These are phyloP conservation scores for Lignosus rhinocerotis DNA, from an alignment of 1,284 basidiomycete genomes.

Conservation along the genomic window DNA sequence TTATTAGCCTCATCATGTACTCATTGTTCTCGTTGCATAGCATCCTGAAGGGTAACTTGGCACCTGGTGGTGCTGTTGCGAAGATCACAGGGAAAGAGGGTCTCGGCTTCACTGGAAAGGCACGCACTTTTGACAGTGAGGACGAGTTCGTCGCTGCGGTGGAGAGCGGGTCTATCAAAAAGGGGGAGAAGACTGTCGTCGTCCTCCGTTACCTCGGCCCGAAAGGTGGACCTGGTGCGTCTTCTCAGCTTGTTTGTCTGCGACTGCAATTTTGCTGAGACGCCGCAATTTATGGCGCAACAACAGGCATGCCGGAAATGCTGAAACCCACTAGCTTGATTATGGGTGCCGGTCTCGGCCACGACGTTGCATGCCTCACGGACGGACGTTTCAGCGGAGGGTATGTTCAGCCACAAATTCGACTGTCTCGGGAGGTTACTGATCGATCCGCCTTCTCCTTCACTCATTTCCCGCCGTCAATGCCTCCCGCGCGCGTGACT, in stretches of 20 bases:
- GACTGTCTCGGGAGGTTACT: not conserved
- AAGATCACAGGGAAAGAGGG: constrained; percentile 96
- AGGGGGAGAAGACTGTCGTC: constrained; percentile 89
- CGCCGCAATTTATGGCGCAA: not conserved
- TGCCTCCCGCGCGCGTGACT: constrained; percentile 16
- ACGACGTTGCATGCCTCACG: constrained; percentile 89
- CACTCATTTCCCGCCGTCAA: not conserved
- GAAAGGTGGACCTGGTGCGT: constrained; percentile 81
- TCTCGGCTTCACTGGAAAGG: constrained; percentile 79
- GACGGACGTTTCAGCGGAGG: constrained; percentile 95
- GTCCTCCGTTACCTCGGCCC: constrained; percentile 89
- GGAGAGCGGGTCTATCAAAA: constrained; percentile 76
- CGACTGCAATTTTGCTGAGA: not conserved
- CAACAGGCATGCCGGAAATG: constrained; percentile 92
- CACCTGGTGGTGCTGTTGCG: constrained; percentile 90
- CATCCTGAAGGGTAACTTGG: constrained; percentile 85
- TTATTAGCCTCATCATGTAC: not conserved
- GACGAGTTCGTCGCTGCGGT: constrained; percentile 82
- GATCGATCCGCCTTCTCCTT: not conserved
- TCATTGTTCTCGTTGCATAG: constrained; percentile 36
- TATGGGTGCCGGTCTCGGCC: constrained; percentile 92
- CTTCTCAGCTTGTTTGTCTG: not conserved
- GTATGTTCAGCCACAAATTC: constrained; percentile 43
- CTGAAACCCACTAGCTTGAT: constrained; percentile 87
- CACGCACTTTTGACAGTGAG: constrained; percentile 83